Percentiles rank a stretch among this genome's conserved stretches.
phyloP scores from a whole-genome alignment of 805 yeast species.

The Komagataella populi region DNA sequence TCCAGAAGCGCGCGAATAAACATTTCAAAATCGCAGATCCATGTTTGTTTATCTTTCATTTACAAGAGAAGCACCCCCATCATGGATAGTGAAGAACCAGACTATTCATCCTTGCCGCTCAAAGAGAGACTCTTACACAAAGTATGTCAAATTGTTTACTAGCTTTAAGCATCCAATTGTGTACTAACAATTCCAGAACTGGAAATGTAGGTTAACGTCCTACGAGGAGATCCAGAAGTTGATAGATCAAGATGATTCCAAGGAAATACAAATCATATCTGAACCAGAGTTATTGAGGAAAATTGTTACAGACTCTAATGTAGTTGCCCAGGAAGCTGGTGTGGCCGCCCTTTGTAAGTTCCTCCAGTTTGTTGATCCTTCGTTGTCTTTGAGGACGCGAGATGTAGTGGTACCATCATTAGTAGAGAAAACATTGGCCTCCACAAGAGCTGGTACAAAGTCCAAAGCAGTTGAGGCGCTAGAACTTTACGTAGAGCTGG shows the following conservation, averaged over 20 bases:
- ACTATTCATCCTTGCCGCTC: constrained; percentile 48
- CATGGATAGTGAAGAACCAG: constrained; percentile 32
- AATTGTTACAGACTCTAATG: constrained; percentile 67
- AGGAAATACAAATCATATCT: constrained; percentile 18
- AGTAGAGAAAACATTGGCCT: constrained; percentile 72
- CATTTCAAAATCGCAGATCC: neutral
- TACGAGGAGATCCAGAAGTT: constrained; percentile 48
- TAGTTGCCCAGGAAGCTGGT: constrained; percentile 84
- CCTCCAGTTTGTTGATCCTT: constrained; percentile 41
- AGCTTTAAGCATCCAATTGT: constrained; percentile 3
- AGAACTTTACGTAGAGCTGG: constrained; percentile 49
- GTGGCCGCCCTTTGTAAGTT: constrained; percentile 39
- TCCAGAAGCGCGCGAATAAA: neutral
- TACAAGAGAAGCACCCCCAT: neutral
- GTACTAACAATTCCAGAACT: constrained; percentile 21
- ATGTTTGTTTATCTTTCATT: neutral
- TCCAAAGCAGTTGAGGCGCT: constrained; percentile 50
- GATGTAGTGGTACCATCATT: constrained; percentile 30
- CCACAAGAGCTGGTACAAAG: constrained; percentile 66
- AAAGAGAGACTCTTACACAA: constrained; percentile 56
- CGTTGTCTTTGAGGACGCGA: constrained; percentile 26
- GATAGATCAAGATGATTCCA: constrained; percentile 33
- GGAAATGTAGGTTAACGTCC: constrained; percentile 81
- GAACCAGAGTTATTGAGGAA: constrained; percentile 43
- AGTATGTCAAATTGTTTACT: constrained; percentile 17